These are phyloP conservation scores for Mycena maculata DNA, from an alignment of 768 basidiomycete genomes.

Conservation along the genomic window DNA sequence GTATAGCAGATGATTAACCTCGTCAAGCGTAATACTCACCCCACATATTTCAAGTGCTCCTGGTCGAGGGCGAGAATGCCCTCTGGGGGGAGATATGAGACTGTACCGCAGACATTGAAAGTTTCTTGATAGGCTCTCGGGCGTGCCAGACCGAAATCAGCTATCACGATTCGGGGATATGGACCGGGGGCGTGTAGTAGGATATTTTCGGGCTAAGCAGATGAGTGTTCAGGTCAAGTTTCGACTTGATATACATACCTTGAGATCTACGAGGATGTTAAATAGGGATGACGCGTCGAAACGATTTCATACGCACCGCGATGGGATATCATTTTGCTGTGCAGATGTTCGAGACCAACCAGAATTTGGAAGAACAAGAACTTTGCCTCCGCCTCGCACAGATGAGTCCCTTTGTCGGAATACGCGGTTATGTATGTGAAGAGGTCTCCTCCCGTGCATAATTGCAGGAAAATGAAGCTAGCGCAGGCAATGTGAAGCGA, in stretches of 20 bases:
- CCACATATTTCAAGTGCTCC: slow-evolving; percentile 75
- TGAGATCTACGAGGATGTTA: slow-evolving; percentile 60
- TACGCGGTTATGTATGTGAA: slow-evolving; percentile 84
- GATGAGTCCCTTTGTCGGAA: slow-evolving; percentile 57
- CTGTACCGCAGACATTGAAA: slow-evolving; percentile 88
- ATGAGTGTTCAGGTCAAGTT: neutral
- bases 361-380: slow-evolving; percentile 86
- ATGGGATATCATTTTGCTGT: slow-evolving; percentile 80
- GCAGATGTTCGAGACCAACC: slow-evolving; percentile 77
- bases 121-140: slow-evolving; percentile 85
- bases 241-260: slow-evolving; percentile 53
- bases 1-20: slow-evolving; percentile 9
- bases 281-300: neutral
- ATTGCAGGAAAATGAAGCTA: slow-evolving; percentile 75
- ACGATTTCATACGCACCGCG: slow-evolving; percentile 62
- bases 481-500: no score
- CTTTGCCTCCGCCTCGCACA: slow-evolving; percentile 85
- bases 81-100: slow-evolving; percentile 88
- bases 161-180: slow-evolving; percentile 86
- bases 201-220: slow-evolving; percentile 82
- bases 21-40: slow-evolving; percentile 43
- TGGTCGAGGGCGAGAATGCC: slow-evolving; percentile 84
- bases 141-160: slow-evolving; percentile 89
- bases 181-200: slow-evolving; percentile 82
- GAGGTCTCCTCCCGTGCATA: slow-evolving; percentile 89